Conservation (phyloP, 768 basidiomycete species). For the Phlebiopsis flavidoalba region DNA sequence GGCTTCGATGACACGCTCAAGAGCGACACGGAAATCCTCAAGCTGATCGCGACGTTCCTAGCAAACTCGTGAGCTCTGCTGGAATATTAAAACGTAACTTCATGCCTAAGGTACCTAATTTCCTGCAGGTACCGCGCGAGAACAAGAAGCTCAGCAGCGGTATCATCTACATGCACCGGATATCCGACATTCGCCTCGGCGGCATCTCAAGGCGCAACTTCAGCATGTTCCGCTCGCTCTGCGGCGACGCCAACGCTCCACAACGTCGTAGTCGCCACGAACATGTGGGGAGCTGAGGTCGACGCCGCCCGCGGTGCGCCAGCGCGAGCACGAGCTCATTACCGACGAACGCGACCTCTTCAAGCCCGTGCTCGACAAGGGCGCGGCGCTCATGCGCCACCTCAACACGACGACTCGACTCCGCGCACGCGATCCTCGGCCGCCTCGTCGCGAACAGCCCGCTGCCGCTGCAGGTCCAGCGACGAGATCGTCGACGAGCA, state of each 20-base stretch:
- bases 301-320: slow-evolving; percentile 29
- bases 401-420: slow-evolving; percentile 30
- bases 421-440: slow-evolving; percentile 35
- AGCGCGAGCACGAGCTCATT: slow-evolving; percentile 40
- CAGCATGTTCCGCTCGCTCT: slow-evolving; percentile 19
- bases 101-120: slow-evolving; percentile 13
- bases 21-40: slow-evolving; percentile 8
- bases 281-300: slow-evolving; percentile 48
- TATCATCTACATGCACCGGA: slow-evolving; percentile 23
- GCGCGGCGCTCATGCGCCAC: slow-evolving; percentile 38
- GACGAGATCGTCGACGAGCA: slow-evolving; percentile 7
- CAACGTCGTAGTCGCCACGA: slow-evolving; percentile 48
- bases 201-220: slow-evolving; percentile 15
- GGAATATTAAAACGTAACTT: slow-evolving; percentile 15
- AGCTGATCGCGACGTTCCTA: slow-evolving; percentile 6
- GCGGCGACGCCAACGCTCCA: slow-evolving; percentile 20
- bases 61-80: slow-evolving; percentile 2
- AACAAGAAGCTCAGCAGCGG: slow-evolving; percentile 15
- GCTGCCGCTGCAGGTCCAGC: not conserved
- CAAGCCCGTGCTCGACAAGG: slow-evolving; percentile 44
- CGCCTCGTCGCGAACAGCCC: not conserved
- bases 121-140: slow-evolving; percentile 11
- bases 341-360: slow-evolving; percentile 39
- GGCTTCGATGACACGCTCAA: slow-evolving; percentile 50
- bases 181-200: slow-evolving; percentile 20